Evolutionary conservation across 257 asterid genomes (phyloP).

Genomic region (Mentha longifolia): DNA sequence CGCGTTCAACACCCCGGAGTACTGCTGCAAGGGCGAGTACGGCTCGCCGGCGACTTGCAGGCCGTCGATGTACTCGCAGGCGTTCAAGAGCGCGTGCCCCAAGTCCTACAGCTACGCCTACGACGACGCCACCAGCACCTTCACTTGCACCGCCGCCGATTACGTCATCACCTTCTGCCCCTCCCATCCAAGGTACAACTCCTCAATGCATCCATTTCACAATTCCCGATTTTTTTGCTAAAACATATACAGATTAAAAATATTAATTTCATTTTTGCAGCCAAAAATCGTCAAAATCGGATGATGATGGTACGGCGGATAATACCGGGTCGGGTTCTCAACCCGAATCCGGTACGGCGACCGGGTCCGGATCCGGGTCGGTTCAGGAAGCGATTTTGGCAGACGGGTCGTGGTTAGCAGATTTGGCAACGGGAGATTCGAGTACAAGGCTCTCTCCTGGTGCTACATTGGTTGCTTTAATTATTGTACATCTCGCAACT

Average conservation of each 20-base stretch:
- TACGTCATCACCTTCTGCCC: slow-evolving; percentile 77
- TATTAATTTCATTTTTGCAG: slow-evolving; percentile 7
- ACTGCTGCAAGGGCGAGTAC: slow-evolving; percentile 69
- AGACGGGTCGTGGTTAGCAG: slow-evolving; percentile 78
- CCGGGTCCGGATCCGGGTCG: slow-evolving; percentile 48
- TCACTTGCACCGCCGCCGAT: slow-evolving; percentile 69
- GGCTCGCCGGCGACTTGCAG: slow-evolving; percentile 66
- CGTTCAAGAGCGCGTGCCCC: slow-evolving; percentile 77
- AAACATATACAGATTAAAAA: background rate
- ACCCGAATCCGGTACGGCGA: background rate
- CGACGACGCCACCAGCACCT: slow-evolving; percentile 76
- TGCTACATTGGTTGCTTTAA: slow-evolving; percentile 30
- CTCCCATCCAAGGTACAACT: slow-evolving; percentile 42
- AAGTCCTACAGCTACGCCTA: slow-evolving; percentile 76
- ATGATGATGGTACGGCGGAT: slow-evolving; percentile 28
- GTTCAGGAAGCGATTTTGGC: slow-evolving; percentile 58
- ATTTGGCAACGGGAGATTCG: slow-evolving; percentile 67
- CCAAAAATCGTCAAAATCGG: slow-evolving; percentile 49
- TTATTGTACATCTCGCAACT: slow-evolving; percentile 39
- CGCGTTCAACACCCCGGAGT: slow-evolving; percentile 60
- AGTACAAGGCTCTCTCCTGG: slow-evolving; percentile 28
- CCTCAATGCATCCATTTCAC: background rate
- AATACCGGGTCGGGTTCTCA: slow-evolving; percentile 31
- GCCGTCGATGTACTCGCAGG: slow-evolving; percentile 67
- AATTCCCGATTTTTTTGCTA: background rate